phyloP scores from a whole-genome alignment of 2,329 filamentous ascomycete genomes.

The Cylindrodendrum hubeiense region DNA sequence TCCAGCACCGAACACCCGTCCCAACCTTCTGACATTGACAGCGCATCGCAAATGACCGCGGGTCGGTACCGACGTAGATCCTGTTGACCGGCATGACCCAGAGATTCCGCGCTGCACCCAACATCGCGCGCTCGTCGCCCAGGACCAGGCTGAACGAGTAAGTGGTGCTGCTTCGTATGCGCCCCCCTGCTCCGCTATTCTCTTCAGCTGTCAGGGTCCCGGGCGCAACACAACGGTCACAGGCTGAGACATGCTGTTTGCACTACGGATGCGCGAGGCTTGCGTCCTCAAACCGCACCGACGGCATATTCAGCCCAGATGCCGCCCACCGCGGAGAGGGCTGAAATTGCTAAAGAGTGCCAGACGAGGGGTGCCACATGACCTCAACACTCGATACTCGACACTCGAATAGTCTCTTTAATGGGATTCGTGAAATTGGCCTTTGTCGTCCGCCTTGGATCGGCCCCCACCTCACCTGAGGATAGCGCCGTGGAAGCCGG shows the following conservation, averaged over 20 bases:
- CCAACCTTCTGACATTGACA: not conserved
- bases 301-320: constrained; percentile 46
- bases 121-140: constrained; percentile 9
- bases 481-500: constrained; percentile 33
- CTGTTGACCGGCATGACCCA: constrained; percentile 20
- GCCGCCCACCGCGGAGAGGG: constrained; percentile 25
- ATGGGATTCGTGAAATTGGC: constrained; percentile 35
- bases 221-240: constrained; percentile 40
- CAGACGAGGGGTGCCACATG: constrained; percentile 26
- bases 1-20: not conserved
- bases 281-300: constrained; percentile 43
- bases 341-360: constrained; percentile 21
- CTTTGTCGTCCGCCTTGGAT: constrained; percentile 25
- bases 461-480: constrained; percentile 40
- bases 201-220: constrained; percentile 30
- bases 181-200: constrained; percentile 26
- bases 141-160: constrained; percentile 25
- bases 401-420: constrained; percentile 17
- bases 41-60: constrained; percentile 13
- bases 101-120: constrained; percentile 11
- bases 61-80: constrained; percentile 24
- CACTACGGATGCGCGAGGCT: constrained; percentile 35
- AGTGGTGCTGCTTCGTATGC: constrained; percentile 26
- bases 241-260: constrained; percentile 42
- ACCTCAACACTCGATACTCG: constrained; percentile 8